Conservation (phyloP, 495 filamentous ascomycete species). For the Aspergillus bertholletiae region DNA sequence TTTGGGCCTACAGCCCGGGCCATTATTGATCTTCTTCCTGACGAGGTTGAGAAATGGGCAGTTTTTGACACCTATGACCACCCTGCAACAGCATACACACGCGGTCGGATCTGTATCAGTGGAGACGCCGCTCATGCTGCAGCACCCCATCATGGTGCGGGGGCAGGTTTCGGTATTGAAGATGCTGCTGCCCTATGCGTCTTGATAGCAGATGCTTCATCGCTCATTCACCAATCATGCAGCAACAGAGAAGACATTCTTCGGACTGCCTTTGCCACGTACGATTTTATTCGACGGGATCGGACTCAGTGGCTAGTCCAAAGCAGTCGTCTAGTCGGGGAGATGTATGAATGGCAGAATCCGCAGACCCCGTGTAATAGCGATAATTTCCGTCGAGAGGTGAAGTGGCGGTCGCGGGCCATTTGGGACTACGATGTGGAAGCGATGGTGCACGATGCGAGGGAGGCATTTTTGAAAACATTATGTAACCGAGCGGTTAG, state of each 20-base stretch:
- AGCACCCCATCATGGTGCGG: slow-evolving; percentile 48
- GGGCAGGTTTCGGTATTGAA: slow-evolving; percentile 54
- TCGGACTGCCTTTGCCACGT: slow-evolving; percentile 15
- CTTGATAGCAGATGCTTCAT: too few species aligned
- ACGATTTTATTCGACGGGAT: slow-evolving; percentile 15
- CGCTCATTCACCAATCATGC: too few species aligned
- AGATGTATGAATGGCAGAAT: slow-evolving; percentile 24
- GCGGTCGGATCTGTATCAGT: slow-evolving; percentile 40
- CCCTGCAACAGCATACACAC: slow-evolving; percentile 36
- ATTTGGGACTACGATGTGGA: slow-evolving; percentile 34
- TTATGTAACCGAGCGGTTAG: too few species aligned
- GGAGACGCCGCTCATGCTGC: slow-evolving; percentile 48
- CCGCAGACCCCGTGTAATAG: slow-evolving; percentile 13
- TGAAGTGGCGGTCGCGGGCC: slow-evolving; percentile 21
- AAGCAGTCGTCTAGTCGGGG: slow-evolving; percentile 25
- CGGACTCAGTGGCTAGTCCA: slow-evolving; percentile 28
- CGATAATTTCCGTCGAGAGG: slow-evolving; percentile 20
- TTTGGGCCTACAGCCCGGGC: slow-evolving; percentile 37
- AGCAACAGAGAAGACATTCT: background rate
- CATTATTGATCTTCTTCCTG: slow-evolving; percentile 40
- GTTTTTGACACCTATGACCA: slow-evolving; percentile 50
- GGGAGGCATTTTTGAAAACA: too few species aligned
- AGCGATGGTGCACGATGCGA: slow-evolving; percentile 29
- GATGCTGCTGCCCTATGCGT: slow-evolving; percentile 46
- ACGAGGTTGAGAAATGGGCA: slow-evolving; percentile 50